A percentile compares a stretch with the other conserved stretches of the same genome.
Conservation (phyloP, 78 protist species). For the Dictyostelium firmibasis region DNA sequence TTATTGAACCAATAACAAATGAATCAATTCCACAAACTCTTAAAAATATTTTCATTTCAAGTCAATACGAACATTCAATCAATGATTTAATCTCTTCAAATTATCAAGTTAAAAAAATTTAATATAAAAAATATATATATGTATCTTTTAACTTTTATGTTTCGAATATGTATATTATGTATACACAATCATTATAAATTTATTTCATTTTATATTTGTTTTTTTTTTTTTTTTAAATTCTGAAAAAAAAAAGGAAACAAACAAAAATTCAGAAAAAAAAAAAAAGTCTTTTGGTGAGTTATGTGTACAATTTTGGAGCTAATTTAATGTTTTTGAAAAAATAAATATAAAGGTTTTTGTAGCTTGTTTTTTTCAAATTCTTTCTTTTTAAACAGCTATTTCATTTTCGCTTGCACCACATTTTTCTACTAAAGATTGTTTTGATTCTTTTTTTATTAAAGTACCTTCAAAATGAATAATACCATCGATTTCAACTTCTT, state of each 20-base stretch:
- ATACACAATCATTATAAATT: too few species aligned
- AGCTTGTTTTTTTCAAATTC: not conserved
- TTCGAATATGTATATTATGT: too few species aligned
- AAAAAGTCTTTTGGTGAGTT: not conserved
- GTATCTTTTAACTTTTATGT: too few species aligned
- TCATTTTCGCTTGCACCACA: conserved; percentile 23
- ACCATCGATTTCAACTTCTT: conserved; percentile 44
- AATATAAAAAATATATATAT: not conserved
- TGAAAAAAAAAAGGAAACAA: too few species aligned
- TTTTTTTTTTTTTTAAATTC: too few species aligned
- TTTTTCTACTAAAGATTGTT: not conserved
- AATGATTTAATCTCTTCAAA: not conserved
- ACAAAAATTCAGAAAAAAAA: too few species aligned
- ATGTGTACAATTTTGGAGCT: too few species aligned
- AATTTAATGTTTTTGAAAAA: too few species aligned
- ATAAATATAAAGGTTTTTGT: not conserved
- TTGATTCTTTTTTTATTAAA: not conserved
- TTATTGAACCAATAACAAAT: not conserved
- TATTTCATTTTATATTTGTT: too few species aligned
- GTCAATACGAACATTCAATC: not conserved
- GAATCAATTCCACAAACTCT: not conserved
- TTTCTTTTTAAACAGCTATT: not conserved
- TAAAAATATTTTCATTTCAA: not conserved
- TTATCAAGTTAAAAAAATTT: not conserved
- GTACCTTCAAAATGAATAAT: conserved; percentile 37